Percentiles rank a stretch among this genome's conserved stretches.
Conservation (phyloP, 2,329 filamentous ascomycete species). For the Aspergillus tanneri region DNA sequence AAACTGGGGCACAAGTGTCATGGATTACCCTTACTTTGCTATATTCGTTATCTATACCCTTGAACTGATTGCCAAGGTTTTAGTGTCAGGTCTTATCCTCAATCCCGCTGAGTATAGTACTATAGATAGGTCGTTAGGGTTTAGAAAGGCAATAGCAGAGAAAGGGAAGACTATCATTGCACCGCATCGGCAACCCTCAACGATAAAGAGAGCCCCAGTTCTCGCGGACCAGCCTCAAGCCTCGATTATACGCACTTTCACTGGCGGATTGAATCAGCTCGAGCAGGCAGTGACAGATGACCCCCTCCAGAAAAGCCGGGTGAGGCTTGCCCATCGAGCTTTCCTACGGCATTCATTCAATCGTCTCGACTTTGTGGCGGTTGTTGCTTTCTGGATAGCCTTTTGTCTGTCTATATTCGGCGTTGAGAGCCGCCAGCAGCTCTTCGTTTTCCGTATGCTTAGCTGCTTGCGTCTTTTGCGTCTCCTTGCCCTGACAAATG, state of each 20-base stretch:
- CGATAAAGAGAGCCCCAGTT: constrained; percentile 52
- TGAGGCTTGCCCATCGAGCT: constrained; percentile 82
- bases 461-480: constrained; percentile 91
- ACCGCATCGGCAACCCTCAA: constrained; percentile 71
- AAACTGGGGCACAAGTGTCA: constrained; percentile 63
- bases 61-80: constrained; percentile 76
- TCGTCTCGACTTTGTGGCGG: constrained; percentile 87
- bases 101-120: constrained; percentile 93
- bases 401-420: constrained; percentile 71
- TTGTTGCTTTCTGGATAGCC: constrained; percentile 92
- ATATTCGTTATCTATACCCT: constrained; percentile 89
- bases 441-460: constrained; percentile 94
- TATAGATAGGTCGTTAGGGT: constrained; percentile 72
- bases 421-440: constrained; percentile 66
- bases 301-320: constrained; percentile 73
- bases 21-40: constrained; percentile 77
- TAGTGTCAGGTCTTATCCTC: constrained; percentile 89
- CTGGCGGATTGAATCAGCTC: constrained; percentile 67
- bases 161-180: constrained; percentile 78
- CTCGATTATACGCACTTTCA: constrained; percentile 74
- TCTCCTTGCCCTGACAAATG: constrained; percentile 86
- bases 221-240: constrained; percentile 34
- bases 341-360: constrained; percentile 96
- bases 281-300: constrained; percentile 59
- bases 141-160: constrained; percentile 70